Evolutionary conservation across 257 asterid species (phyloP).

Genomic region (Nicotiana benthamiana): DNA sequence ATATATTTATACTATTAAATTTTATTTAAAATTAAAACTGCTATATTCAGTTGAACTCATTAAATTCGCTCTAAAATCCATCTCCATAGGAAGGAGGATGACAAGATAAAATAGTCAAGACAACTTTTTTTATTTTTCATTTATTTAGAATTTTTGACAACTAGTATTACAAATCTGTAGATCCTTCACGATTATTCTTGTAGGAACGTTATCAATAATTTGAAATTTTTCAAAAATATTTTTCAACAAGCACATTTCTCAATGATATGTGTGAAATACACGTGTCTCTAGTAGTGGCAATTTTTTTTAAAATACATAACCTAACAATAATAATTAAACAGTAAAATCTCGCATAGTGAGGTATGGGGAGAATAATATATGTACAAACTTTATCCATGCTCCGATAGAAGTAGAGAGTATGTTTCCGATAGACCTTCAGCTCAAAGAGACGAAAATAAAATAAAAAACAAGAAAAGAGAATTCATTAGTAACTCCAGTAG

Average conservation of each 20-base stretch:
- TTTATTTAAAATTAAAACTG: not conserved
- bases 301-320: too few species aligned
- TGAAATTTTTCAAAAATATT: not conserved
- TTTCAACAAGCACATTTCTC: not conserved
- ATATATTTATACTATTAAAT: not conserved
- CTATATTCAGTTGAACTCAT: not conserved
- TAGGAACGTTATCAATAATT: not conserved
- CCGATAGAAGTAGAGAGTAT: too few species aligned
- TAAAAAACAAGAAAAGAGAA: too few species aligned
- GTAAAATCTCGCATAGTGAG: too few species aligned
- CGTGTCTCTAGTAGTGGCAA: too few species aligned
- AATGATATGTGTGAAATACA: too few species aligned
- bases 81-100: not conserved
- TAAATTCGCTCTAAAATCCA: not conserved
- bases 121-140: not conserved
- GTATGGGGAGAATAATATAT: too few species aligned
- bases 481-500: too few species aligned
- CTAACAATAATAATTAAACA: too few species aligned
- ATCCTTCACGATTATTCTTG: not conserved
- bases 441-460: too few species aligned
- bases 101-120: not conserved
- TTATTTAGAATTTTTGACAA: not conserved
- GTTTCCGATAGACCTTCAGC: too few species aligned
- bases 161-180: not conserved
- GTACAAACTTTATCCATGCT: too few species aligned